Evolutionary conservation across 345 rosid species (phyloP).

Genomic region (Psidium friedrichsthalianum): DNA sequence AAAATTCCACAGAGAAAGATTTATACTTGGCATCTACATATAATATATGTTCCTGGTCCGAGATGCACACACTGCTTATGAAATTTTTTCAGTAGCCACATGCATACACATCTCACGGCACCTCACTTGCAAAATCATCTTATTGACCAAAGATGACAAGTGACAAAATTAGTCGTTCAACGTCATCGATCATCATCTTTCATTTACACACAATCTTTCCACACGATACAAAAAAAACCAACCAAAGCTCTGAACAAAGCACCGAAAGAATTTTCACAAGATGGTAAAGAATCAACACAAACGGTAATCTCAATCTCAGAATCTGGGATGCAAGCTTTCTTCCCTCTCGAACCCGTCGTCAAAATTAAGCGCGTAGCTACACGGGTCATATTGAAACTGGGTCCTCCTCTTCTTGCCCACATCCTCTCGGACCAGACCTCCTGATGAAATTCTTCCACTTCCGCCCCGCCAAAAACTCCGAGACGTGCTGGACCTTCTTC

Average conservation of each 20-base stretch:
- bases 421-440: slow-evolving; percentile 18
- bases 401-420: slow-evolving; percentile 18
- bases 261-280: not conserved
- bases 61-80: too few species aligned
- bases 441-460: slow-evolving; percentile 57
- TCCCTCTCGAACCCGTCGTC: slow-evolving; percentile 35
- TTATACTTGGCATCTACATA: too few species aligned
- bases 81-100: not conserved
- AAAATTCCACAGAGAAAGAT: not conserved
- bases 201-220: not conserved
- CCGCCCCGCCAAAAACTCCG: slow-evolving; percentile 45
- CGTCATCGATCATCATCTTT: not conserved
- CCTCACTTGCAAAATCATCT: too few species aligned
- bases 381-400: slow-evolving; percentile 44
- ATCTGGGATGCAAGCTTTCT: slow-evolving; percentile 1
- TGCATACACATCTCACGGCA: too few species aligned
- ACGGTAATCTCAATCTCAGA: slow-evolving; percentile 21
- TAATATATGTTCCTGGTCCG: too few species aligned
- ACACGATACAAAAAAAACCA: not conserved
- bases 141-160: not conserved
- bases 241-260: not conserved
- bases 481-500: slow-evolving; percentile 27
- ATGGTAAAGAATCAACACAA: not conserved
- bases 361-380: slow-evolving; percentile 62
- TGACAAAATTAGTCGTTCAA: not conserved